Base-by-base conservation (phyloP, 768 basidiomycete genomes). In the Leccinum rimulosum region DNA sequence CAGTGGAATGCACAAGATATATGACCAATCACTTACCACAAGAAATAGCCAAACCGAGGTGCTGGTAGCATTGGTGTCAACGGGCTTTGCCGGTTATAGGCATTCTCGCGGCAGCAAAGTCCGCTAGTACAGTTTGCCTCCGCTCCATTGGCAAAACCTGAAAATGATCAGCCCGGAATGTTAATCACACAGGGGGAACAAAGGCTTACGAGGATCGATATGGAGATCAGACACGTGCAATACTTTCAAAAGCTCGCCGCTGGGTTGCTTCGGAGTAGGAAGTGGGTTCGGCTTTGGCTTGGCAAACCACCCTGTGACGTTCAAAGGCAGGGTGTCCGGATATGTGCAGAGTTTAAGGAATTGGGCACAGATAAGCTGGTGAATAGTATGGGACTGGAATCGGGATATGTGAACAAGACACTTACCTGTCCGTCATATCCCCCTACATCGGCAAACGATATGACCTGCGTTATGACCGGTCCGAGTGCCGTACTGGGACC, bases 161-260 rank as follows among this genome's bases (percentile, higher is more conserved):
- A 51, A 19, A 49, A 19, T 3, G 51, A 56, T 61, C 11, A 57
- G 50, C 6, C n/a, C 11, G 11, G 61, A 14, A 47, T 30, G 48
- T 19, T 30, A 51, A 50, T 22, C 27, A 48, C 38, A 54, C 47
- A 28, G 36, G 31, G 35, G 19, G 9, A 28, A 19, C 12, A 25
- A 22, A 27, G 19, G 65, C 80, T 52, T 64, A 87, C 88, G 80
- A 40, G 89, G 85, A 70, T 91, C 89, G 53, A 92, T 73, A 69
- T 91, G 90, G 57, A 89, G 77, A 66, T 91, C 89, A 1, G 88
- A 89, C n/a, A 92, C 57, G 68, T 91, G 90, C 58, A 92, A 71
- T 0, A 91, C 84, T 68, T 88, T 90, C 47, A 90, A 74, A 38
- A 83, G 78, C 65, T 88, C 72, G 12, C 88, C 88, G 48, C 83